Conservation (phyloP, 2,329 filamentous ascomycete species). For the Cercospora sp. region DNA sequence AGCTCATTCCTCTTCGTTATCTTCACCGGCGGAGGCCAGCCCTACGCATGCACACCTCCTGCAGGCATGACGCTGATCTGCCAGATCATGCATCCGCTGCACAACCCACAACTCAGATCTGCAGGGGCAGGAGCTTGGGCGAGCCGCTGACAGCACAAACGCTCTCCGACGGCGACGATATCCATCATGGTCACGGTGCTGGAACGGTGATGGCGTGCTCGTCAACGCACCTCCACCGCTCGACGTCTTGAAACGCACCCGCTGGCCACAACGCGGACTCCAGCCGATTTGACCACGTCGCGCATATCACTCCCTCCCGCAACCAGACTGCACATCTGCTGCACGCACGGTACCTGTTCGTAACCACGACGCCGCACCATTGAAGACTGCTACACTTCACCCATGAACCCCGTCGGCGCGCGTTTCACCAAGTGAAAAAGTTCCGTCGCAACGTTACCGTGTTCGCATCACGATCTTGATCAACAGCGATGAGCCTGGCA, state of each 20-base stretch:
- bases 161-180: background rate
- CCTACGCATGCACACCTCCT: slow-evolving; percentile 5
- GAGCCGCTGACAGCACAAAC: background rate
- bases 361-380: background rate
- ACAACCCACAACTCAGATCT: background rate
- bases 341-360: background rate
- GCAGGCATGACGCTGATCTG: slow-evolving; percentile 2
- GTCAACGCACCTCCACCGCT: background rate
- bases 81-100: slow-evolving; percentile 2
- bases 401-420: background rate
- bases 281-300: background rate
- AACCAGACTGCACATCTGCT: background rate
- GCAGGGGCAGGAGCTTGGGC: background rate
- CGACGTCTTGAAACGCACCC: background rate
- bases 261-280: background rate
- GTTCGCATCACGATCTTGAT: background rate
- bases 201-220: background rate
- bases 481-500: background rate
- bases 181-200: background rate
- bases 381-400: background rate
- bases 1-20: background rate
- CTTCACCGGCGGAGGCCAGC: background rate
- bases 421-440: background rate
- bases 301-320: background rate
- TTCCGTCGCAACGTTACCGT: background rate